Evolutionary conservation across 768 basidiomycete genomes (phyloP).

Genomic region (Mycena venus): DNA sequence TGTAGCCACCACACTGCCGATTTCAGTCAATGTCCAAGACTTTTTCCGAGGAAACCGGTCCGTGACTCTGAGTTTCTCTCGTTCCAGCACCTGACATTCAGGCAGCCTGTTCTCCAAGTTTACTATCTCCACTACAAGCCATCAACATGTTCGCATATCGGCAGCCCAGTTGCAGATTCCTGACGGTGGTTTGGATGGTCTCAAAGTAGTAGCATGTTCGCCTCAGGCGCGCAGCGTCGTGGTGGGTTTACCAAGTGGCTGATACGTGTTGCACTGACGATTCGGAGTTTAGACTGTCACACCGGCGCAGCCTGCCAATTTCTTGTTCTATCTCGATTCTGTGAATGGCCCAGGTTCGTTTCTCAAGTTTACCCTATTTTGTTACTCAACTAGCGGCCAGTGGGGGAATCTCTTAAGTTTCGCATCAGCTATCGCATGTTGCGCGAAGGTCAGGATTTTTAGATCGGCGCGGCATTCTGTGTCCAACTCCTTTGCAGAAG

Average conservation of each 20-base stretch:
- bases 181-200: slow-evolving; percentile 56
- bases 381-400: slow-evolving; percentile 50
- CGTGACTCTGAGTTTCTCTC: slow-evolving; percentile 27
- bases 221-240: slow-evolving; percentile 60
- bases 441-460: slow-evolving; percentile 74
- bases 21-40: slow-evolving; percentile 96
- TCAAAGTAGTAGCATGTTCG: slow-evolving; percentile 66
- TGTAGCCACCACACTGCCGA: slow-evolving; percentile 80
- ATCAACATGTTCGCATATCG: slow-evolving; percentile 83
- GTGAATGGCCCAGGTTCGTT: slow-evolving; percentile 70
- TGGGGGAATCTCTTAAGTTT: slow-evolving; percentile 72
- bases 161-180: slow-evolving; percentile 68
- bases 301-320: slow-evolving; percentile 80
- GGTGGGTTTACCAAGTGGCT: slow-evolving; percentile 50
- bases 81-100: not conserved
- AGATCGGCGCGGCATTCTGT: not conserved
- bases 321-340: slow-evolving; percentile 85
- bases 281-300: slow-evolving; percentile 72
- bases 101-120: slow-evolving; percentile 90
- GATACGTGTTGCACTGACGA: slow-evolving; percentile 13
- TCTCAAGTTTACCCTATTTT: not conserved
- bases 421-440: slow-evolving; percentile 83
- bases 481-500: slow-evolving; percentile 61
- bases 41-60: slow-evolving; percentile 92
- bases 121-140: slow-evolving; percentile 85